Base-by-base conservation (phyloP, 768 basidiomycete species). In the Obba rivulosa region DNA sequence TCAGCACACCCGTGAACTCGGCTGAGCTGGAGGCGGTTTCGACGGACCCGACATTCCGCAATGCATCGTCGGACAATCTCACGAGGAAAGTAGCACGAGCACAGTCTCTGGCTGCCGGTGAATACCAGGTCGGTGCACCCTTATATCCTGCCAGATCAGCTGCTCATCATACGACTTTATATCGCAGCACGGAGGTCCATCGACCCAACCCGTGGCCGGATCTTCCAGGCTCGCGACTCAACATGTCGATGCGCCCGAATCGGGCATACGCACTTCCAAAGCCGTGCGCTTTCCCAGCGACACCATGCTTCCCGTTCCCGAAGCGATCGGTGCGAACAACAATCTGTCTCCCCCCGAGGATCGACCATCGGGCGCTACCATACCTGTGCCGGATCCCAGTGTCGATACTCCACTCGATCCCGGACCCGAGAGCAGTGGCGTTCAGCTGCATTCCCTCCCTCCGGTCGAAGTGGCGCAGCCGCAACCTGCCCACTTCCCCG, bases 241-340 rank as follows among this genome's bases (percentile, higher is more conserved):
- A 13, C 13, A 5, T 7, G 28, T 16, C 24, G 51, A 52, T 22
- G 28, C 37, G 18, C 23, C 16, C 16, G 46, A 31, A 41, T 38
- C 45, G 8, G 47, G 43, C 23, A 13, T 20, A 34, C 47, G 38
- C 24, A 46, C 43, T n/a, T 34, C 46, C 43, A 53, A 49, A 25
- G 11, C 47, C 18, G 47, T 48, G 34, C 47, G 31, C 46, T 48
- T 49, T 34, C 43, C 39, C 5, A 45, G 43, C 35, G 45, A 46
- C 36, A 34, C 20, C 22, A 41, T 34, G 17, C n/a, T 28, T 17
- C 21, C 31, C 20, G 3, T 28, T 17, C 21, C 31, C 20, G 3
- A 8, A 34, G 39, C 10, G 21, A 35, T 21, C 11, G 43, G 20
- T 13, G 36, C 45, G 42, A 34, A 2, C 24, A 17, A 4, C 18